Conservation (phyloP, 345 rosid species). For the Gossypium sturtianum region DNA sequence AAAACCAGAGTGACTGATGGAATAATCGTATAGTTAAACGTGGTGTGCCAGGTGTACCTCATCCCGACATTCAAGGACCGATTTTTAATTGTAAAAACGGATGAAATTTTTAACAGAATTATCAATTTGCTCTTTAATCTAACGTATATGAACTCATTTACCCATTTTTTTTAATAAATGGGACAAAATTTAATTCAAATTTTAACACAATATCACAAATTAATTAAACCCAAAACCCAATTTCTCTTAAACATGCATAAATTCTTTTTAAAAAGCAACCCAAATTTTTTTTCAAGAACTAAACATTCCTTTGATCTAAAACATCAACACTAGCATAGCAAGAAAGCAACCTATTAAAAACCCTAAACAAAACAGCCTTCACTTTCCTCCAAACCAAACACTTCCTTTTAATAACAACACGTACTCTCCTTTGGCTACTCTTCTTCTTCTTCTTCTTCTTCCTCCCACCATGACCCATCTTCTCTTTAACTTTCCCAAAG, state of each 20-base stretch:
- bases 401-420: conserved; percentile 19
- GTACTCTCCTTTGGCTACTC: conserved; percentile 5
- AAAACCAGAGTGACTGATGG: too few relatives aligned
- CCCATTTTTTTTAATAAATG: too few relatives aligned
- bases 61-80: fast-evolving
- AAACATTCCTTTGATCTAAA: conserved; percentile 19
- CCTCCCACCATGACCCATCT: conserved; percentile 17
- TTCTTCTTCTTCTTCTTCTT: conserved; percentile 10
- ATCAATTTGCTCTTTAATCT: too few relatives aligned
- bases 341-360: conserved; percentile 37
- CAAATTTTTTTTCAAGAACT: not conserved
- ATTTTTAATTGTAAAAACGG: too few relatives aligned
- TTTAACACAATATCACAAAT: too few relatives aligned
- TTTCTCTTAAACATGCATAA: not conserved
- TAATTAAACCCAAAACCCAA: not conserved
- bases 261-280: not conserved
- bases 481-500: conserved; percentile 22
- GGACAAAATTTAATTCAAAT: too few relatives aligned
- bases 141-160: too few relatives aligned
- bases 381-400: conserved; percentile 47
- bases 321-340: conserved; percentile 47
- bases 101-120: too few relatives aligned
- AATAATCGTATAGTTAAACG: too few relatives aligned
- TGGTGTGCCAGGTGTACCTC: too few relatives aligned
- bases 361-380: conserved; percentile 39